phyloP scores from a whole-genome alignment of 2,329 filamentous ascomycete genomes.

The Claviceps citrina region DNA sequence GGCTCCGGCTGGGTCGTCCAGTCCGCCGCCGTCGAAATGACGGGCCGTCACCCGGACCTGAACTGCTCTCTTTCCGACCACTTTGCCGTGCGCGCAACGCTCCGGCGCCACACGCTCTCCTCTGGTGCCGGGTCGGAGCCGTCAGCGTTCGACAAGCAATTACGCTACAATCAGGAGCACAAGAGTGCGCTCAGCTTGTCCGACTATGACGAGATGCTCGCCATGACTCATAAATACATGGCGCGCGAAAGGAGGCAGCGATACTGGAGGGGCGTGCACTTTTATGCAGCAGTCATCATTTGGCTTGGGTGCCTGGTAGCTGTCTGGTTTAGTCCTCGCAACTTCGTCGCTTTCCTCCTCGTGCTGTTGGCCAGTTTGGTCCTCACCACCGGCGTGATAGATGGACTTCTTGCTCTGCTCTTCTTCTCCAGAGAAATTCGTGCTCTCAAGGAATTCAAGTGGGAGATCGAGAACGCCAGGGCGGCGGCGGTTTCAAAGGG shows the following conservation, averaged over 20 bases:
- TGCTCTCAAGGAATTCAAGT: slow-evolving; percentile 78
- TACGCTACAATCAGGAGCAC: slow-evolving; percentile 13
- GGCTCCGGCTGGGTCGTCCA: slow-evolving; percentile 49
- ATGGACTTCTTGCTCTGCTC: slow-evolving; percentile 72
- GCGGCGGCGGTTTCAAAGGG: slow-evolving; percentile 17
- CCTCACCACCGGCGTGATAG: slow-evolving; percentile 59
- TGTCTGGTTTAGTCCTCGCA: slow-evolving; percentile 70
- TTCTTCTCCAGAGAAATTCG: slow-evolving; percentile 78
- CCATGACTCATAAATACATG: slow-evolving; percentile 52
- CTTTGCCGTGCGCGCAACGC: slow-evolving; percentile 74
- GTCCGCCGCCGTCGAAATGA: slow-evolving; percentile 61
- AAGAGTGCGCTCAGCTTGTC: slow-evolving; percentile 10
- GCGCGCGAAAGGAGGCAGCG: slow-evolving; percentile 58
- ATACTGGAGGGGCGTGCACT: slow-evolving; percentile 57
- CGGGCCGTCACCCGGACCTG: slow-evolving; percentile 62
- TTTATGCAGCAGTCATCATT: slow-evolving; percentile 49
- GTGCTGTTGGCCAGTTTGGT: slow-evolving; percentile 66
- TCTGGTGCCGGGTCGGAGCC: slow-evolving; percentile 7
- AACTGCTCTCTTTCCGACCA: slow-evolving; percentile 86
- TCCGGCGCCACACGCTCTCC: slow-evolving; percentile 33
- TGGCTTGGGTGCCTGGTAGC: slow-evolving; percentile 62
- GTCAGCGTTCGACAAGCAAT: slow-evolving; percentile 18
- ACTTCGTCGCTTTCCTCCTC: slow-evolving; percentile 66
- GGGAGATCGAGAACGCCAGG: slow-evolving; percentile 66
- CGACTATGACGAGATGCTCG: slow-evolving; percentile 51